These are phyloP conservation scores for Solanum neorickii DNA, from an alignment of 257 asterid species.

Conservation along the genomic window DNA sequence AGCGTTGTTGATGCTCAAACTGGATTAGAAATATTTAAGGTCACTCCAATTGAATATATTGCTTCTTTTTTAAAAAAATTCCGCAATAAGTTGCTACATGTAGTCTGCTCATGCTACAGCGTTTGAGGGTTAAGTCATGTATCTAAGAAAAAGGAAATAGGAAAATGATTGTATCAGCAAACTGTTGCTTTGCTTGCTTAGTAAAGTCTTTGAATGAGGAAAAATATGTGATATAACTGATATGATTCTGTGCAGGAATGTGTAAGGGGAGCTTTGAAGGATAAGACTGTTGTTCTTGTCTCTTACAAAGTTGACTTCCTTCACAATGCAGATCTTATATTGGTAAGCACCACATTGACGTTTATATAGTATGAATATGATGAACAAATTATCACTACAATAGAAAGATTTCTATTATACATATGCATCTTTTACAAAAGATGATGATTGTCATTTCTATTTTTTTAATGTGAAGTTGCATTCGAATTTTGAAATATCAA, in stretches of 20 bases:
- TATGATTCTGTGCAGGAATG: constrained; percentile 42
- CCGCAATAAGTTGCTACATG: too few relatives aligned
- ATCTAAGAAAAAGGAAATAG: too few relatives aligned
- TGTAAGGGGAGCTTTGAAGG: constrained; percentile 42
- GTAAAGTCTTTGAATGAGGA: too few relatives aligned
- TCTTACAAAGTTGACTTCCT: constrained; percentile 76
- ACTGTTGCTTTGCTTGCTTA: too few relatives aligned
- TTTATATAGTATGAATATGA: background rate
- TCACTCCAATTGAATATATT: too few relatives aligned
- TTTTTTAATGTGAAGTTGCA: background rate
- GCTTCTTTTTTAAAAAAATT: too few relatives aligned
- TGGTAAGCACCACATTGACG: constrained; percentile 20
- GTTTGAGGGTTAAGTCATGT: too few relatives aligned
- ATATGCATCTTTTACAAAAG: background rate
- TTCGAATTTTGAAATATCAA: background rate
- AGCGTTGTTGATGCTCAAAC: constrained; percentile 96
- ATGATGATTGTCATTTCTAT: background rate
- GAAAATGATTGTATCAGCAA: too few relatives aligned
- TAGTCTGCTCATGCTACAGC: too few relatives aligned
- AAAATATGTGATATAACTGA: background rate
- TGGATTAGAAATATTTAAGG: constrained; percentile 4
- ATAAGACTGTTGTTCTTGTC: constrained; percentile 52
- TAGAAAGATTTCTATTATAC: background rate
- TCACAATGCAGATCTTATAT: constrained; percentile 50
- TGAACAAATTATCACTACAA: background rate